These are phyloP conservation scores for Paecilomyces formosus DNA, from an alignment of 2,329 filamentous ascomycete species.

Conservation along the genomic window DNA sequence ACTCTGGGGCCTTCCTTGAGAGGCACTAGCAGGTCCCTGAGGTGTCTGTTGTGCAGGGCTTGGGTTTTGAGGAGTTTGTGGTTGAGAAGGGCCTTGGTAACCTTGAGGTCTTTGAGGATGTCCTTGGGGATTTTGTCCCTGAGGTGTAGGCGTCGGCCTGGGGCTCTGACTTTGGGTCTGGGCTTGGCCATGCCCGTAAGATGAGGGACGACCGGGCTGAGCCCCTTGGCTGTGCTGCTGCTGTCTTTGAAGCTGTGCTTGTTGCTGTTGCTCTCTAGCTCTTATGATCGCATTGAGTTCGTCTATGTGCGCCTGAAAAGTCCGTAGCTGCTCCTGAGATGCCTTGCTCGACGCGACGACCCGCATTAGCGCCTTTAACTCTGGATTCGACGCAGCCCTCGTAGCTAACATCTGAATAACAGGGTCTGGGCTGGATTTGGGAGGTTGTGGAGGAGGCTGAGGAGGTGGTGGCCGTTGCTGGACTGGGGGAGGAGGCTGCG, in stretches of 20 bases:
- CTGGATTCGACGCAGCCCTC: constrained; percentile 40
- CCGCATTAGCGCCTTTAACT: constrained; percentile 44
- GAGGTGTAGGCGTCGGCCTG: neutral
- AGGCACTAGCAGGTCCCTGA: neutral
- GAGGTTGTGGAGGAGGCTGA: constrained; percentile 23
- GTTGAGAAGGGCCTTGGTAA: neutral
- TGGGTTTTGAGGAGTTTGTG: neutral
- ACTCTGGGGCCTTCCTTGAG: neutral
- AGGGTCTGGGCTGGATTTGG: constrained; percentile 41
- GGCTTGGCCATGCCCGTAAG: neutral
- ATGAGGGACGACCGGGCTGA: constrained; percentile 4
- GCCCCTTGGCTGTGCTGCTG: neutral
- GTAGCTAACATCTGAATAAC: constrained; percentile 48
- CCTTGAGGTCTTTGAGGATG: neutral
- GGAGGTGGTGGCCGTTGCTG: constrained; percentile 19
- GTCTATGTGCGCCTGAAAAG: constrained; percentile 45
- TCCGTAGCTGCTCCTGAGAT: constrained; percentile 40
- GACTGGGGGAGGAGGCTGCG: constrained; percentile 8
- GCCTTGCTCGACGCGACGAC: constrained; percentile 44
- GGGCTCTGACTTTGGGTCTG: too few species aligned
- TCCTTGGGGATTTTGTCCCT: neutral
- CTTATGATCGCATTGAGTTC: constrained; percentile 44
- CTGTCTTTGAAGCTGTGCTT: constrained; percentile 20
- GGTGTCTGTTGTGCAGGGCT: neutral
- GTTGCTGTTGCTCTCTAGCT: constrained; percentile 34